phyloP scores from a whole-genome alignment of 1,139 yeast genomes.

The Geotrichum phurueaensis region DNA sequence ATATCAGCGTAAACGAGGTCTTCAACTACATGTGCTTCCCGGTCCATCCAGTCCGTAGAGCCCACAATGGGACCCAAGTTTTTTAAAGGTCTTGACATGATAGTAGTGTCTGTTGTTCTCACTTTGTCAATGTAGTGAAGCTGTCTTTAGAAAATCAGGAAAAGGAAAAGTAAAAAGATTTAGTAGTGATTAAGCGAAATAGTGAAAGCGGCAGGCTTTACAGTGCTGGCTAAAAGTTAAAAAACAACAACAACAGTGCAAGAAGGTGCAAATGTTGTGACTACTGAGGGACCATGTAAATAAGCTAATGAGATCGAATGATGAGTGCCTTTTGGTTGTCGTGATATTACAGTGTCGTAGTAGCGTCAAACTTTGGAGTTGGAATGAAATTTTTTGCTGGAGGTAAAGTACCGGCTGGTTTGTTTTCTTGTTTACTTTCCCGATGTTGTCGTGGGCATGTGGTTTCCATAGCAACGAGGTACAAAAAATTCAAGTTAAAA shows the following conservation, averaged over 20 bases:
- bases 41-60: slow-evolving; percentile 43
- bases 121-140: not conserved
- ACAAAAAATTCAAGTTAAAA: not conserved
- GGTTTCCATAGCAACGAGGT: not conserved
- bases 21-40: slow-evolving; percentile 36
- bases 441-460: too few species aligned
- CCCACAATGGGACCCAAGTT: slow-evolving; percentile 28
- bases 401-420: not conserved
- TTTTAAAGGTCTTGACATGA: slow-evolving; percentile 6
- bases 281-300: not conserved
- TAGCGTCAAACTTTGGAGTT: not conserved
- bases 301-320: not conserved
- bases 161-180: not conserved
- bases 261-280: not conserved
- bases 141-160: not conserved
- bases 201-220: not conserved
- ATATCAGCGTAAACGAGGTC: slow-evolving; percentile 33
- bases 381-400: not conserved
- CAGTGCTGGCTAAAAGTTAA: not conserved
- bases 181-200: not conserved
- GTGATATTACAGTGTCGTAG: not conserved
- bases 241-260: not conserved
- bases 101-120: not conserved
- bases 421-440: not conserved
- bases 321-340: not conserved